A percentile compares a stretch with the other conserved stretches of the same genome.
Evolutionary conservation across 345 rosid species (phyloP).

Genomic region (Camelina hispida): DNA sequence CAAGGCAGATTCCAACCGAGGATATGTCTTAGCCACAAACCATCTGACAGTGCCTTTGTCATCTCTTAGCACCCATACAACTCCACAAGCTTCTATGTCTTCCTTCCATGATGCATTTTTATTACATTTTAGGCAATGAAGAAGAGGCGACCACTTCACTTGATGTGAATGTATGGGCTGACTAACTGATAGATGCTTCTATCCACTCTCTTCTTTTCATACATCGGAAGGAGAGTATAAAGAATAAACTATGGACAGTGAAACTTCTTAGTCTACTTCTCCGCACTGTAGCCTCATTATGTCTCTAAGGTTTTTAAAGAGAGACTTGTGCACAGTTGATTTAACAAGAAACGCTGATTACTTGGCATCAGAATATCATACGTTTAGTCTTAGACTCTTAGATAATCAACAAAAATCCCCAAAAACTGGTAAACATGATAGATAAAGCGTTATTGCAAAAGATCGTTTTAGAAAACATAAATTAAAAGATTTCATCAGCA

Average conservation of each 20-base stretch:
- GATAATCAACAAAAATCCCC: neutral
- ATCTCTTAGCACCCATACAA: neutral
- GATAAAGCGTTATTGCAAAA: neutral
- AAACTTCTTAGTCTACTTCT: no score
- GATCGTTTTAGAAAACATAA: constrained; percentile 13
- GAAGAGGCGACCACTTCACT: neutral
- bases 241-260: no score
- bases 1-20: neutral
- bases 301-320: neutral
- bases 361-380: neutral
- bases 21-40: neutral
- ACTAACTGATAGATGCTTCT: neutral
- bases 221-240: no score
- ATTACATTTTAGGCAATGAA: neutral
- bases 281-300: neutral
- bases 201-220: no score
- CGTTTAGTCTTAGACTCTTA: neutral
- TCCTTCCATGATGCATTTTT: neutral
- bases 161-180: neutral
- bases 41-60: neutral
- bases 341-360: neutral
- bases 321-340: constrained; percentile 5
- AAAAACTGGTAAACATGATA: neutral
- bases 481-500: neutral
- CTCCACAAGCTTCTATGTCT: neutral